Evolutionary conservation across 768 basidiomycete species (phyloP).

Genomic region (Boletus rubescentipes): DNA sequence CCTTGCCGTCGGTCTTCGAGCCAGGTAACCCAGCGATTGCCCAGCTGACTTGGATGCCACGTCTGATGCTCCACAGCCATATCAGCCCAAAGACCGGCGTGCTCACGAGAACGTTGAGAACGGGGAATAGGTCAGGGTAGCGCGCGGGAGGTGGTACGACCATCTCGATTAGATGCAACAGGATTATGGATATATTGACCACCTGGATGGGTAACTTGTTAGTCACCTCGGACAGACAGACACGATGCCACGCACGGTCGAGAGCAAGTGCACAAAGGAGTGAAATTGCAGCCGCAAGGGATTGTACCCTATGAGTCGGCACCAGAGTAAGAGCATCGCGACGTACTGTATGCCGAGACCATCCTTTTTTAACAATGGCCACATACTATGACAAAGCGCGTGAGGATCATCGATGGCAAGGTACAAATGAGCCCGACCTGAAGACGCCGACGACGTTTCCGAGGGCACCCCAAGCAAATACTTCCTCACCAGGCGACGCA

Average conservation of each 20-base stretch:
- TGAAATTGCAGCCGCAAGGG: conserved; percentile 47
- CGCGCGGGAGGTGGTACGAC: conserved; percentile 62
- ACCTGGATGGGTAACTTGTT: conserved; percentile 32
- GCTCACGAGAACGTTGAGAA: conserved; percentile 80
- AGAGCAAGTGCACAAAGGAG: conserved; percentile 53
- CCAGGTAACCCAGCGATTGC: conserved; percentile 58
- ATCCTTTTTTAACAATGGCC: conserved; percentile 82
- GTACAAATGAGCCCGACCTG: conserved; percentile 52
- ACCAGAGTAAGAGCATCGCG: conserved; percentile 73
- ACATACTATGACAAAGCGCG: conserved; percentile 66
- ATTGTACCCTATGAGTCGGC: conserved; percentile 75
- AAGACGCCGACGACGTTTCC: conserved; percentile 85
- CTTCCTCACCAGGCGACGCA: conserved; percentile 27
- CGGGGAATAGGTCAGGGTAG: conserved; percentile 83
- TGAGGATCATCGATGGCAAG: neutral
- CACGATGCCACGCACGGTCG: conserved; percentile 41
- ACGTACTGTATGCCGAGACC: conserved; percentile 75
- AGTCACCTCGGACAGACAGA: neutral
- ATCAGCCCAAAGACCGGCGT: conserved; percentile 75
- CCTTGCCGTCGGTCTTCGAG: conserved; percentile 3
- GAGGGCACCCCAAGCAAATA: conserved; percentile 31
- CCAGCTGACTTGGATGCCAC: conserved; percentile 79
- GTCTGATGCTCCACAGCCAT: conserved; percentile 91
- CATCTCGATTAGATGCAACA: conserved; percentile 65
- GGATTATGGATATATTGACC: conserved; percentile 53